A percentile compares a stretch with the other conserved stretches of the same genome.
Evolutionary conservation across 441 rosid genomes (phyloP).

Genomic region (Brassica hybrid): DNA sequence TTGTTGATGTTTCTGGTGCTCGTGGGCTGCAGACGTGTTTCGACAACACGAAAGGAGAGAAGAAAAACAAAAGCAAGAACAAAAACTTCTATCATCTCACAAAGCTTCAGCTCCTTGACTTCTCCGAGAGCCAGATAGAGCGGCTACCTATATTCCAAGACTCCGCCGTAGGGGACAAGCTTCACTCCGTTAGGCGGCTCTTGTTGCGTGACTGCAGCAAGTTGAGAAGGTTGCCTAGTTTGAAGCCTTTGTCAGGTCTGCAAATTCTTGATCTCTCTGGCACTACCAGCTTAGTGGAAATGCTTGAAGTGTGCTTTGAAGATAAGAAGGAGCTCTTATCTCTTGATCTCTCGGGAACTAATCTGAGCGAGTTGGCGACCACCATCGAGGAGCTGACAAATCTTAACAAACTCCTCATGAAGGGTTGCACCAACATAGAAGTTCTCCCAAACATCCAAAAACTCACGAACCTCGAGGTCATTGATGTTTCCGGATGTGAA

Average conservation of each 20-base stretch:
- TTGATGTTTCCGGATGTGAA: constrained; percentile 49
- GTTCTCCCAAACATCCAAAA: constrained; percentile 42
- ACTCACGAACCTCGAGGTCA: constrained; percentile 43
- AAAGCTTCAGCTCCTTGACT: constrained; percentile 41
- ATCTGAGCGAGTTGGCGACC: constrained; percentile 40
- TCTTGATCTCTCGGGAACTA: constrained; percentile 51
- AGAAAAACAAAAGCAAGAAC: constrained; percentile 40
- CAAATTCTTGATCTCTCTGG: constrained; percentile 62
- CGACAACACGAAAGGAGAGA: constrained; percentile 28
- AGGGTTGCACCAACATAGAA: constrained; percentile 36
- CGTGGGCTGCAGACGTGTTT: constrained; percentile 35
- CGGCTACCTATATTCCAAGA: constrained; percentile 43
- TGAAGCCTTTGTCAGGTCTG: constrained; percentile 48
- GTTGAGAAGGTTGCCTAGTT: constrained; percentile 40
- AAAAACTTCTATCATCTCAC: constrained; percentile 38
- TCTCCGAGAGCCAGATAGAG: constrained; percentile 43
- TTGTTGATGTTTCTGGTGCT: constrained; percentile 60
- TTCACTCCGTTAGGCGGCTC: constrained; percentile 30
- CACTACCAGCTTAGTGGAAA: constrained; percentile 39
- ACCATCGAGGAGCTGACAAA: constrained; percentile 25
- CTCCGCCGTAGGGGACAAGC: neutral
- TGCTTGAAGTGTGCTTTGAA: constrained; percentile 46
- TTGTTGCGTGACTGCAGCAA: constrained; percentile 36
- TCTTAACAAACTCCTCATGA: constrained; percentile 47
- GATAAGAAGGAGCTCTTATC: constrained; percentile 39